These are phyloP conservation scores for Salvia sclarea DNA, from an alignment of 305 asterid genomes.

Conservation along the genomic window DNA sequence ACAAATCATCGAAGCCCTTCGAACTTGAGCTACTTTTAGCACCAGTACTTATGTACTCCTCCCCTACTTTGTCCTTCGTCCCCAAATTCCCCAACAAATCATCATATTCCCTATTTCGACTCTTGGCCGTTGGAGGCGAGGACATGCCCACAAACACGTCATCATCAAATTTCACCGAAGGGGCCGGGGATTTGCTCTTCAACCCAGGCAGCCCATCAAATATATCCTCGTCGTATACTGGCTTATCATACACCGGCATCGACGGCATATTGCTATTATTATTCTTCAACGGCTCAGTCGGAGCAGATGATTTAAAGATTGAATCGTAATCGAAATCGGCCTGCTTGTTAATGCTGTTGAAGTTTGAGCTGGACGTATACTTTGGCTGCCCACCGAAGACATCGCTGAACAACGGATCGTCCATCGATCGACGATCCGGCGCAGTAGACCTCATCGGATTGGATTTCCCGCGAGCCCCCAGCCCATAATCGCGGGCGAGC, in stretches of 20 bases:
- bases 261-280: slow-evolving; percentile 39
- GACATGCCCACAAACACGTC: slow-evolving; percentile 57
- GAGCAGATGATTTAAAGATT: slow-evolving; percentile 51
- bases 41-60: slow-evolving; percentile 37
- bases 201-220: slow-evolving; percentile 87
- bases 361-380: slow-evolving; percentile 44
- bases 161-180: slow-evolving; percentile 57
- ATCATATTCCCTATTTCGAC: slow-evolving; percentile 49
- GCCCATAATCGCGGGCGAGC: slow-evolving; percentile 73
- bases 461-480: slow-evolving; percentile 74
- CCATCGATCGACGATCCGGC: slow-evolving; percentile 56
- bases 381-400: slow-evolving; percentile 79
- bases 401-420: slow-evolving; percentile 65
- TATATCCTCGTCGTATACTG: slow-evolving; percentile 90
- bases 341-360: slow-evolving; percentile 34
- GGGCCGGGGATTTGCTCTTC: slow-evolving; percentile 63
- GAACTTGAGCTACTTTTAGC: slow-evolving; percentile 47
- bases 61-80: slow-evolving; percentile 43
- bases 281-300: slow-evolving; percentile 36
- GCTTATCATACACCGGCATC: slow-evolving; percentile 86
- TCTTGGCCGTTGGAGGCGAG: slow-evolving; percentile 43
- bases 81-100: slow-evolving; percentile 74
- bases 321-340: slow-evolving; percentile 75
- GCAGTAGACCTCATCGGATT: slow-evolving; percentile 79
- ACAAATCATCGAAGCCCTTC: slow-evolving; percentile 69